Evolutionary conservation across 208 protist genomes (phyloP), one percentile per base, ranked within the genome.

Genomic region (Balamuthia mandrillaris): DNA sequence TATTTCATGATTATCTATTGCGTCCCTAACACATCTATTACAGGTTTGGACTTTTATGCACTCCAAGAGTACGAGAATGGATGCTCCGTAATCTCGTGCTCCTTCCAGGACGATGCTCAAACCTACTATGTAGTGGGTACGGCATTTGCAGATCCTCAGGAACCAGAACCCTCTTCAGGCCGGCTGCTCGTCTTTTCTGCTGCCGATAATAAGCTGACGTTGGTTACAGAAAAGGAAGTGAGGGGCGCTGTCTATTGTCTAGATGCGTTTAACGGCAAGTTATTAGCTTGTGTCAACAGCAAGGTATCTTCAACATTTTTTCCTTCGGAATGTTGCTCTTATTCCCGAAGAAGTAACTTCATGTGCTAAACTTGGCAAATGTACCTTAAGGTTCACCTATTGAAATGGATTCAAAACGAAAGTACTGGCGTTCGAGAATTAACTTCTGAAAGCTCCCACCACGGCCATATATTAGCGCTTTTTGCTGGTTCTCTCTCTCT

Each of bases 41-140:
- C n/a, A 18, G 39, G 49, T 4, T 37, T 33, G 27, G 47, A 83
- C 39, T 72, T 39, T 0, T 82, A 86, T 56, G 4, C 21, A 44
- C 65, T 94, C 1, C 35, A 91, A n/a, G 27, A 33, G 14, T 39
- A 39, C 60, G 91, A 94, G 77, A 66, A 58, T 24, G 65, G 75
- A 6, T 89, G 85, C 44, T 81, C 83, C 12, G 4, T 92, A 3
- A 27, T 83, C 9, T 60, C 68, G 1, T 52, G 31, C 79, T 65
- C 83, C 63, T 93, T 68, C 51, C 35, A 21, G 45, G 61, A 81
- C 45, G 29, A 70, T 33, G 31, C 49, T 2, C 41, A 24, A 10
- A 51, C 18, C 3, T 95, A 92, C 85, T 52, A 88, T 29, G 89
- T 89, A 1, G 91, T 94, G 0, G 93, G 92, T 42, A 94, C 93